phyloP scores from a whole-genome alignment of 805 yeast species.

The Brettanomyces bruxellensis region DNA sequence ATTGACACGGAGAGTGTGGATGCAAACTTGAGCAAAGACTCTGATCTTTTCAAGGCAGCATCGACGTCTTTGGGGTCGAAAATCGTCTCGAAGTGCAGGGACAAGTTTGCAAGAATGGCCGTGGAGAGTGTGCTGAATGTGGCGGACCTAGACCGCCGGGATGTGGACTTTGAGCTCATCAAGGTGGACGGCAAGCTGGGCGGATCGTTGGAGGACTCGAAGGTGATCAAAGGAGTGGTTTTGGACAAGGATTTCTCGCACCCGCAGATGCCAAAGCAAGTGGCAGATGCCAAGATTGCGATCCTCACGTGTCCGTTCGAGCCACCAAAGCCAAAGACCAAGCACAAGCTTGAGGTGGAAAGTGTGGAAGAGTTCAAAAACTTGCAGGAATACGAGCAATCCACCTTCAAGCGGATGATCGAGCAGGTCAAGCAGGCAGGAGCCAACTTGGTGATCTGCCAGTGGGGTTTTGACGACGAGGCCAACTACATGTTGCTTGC shows the following conservation, averaged over 20 bases:
- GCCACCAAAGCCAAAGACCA: constrained; percentile 99
- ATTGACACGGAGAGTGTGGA: constrained; percentile 22
- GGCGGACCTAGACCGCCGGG: constrained; percentile 85
- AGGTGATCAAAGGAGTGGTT: constrained; percentile 81
- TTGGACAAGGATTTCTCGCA: constrained; percentile 96
- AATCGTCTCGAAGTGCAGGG: constrained; percentile 89
- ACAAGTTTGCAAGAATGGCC: constrained; percentile 92
- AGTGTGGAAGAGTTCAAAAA: constrained; percentile 90
- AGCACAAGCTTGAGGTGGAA: constrained; percentile 90
- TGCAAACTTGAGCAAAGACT: constrained; percentile 24
- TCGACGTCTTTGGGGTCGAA: constrained; percentile 92
- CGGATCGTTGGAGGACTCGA: constrained; percentile 82
- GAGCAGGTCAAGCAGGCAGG: constrained; percentile 78
- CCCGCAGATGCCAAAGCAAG: constrained; percentile 90
- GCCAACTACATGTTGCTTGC: constrained; percentile 88
- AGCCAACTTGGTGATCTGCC: constrained; percentile 94
- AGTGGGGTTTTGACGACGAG: constrained; percentile 99
- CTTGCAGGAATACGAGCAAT: constrained; percentile 86
- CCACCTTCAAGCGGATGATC: constrained; percentile 87
- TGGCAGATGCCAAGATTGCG: constrained; percentile 79
- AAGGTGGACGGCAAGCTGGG: constrained; percentile 95
- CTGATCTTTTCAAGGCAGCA: constrained; percentile 82
- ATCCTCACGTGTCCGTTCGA: constrained; percentile 97
- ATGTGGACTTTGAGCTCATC: constrained; percentile 94
- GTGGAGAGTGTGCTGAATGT: constrained; percentile 92